phyloP scores from a whole-genome alignment of 2,329 filamentous ascomycete species.

The Aspergillus melleus region DNA sequence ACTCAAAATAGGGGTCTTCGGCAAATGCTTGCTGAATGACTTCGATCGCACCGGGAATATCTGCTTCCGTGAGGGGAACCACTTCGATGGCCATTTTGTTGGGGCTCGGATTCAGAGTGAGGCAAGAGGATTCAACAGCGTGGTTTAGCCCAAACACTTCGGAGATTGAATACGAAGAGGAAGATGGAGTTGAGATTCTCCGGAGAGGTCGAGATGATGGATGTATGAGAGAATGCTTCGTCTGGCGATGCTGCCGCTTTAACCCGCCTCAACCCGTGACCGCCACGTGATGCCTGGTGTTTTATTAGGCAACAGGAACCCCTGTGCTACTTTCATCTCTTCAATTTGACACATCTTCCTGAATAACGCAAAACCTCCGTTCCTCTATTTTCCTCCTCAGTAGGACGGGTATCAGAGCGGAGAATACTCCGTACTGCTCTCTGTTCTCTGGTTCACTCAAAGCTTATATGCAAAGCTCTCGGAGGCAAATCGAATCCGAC shows the following conservation, averaged over 20 bases:
- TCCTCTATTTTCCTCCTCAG: no score
- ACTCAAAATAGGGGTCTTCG: conserved; percentile 66
- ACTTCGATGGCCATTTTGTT: conserved; percentile 56
- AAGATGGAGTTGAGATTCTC: no score
- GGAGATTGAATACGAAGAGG: neutral
- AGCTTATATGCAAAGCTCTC: no score
- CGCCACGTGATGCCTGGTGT: neutral
- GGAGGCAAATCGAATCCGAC: no score
- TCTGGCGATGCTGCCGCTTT: neutral
- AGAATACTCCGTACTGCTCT: no score
- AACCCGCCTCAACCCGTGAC: neutral
- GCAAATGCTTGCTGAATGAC: conserved; percentile 67
- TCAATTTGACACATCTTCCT: no score
- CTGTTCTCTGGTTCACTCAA: no score
- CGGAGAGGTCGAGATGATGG: no score
- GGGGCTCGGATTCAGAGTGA: no score
- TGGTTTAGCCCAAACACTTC: neutral
- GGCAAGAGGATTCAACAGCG: neutral
- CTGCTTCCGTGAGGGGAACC: conserved; percentile 55
- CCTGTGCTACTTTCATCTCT: neutral
- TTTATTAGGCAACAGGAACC: neutral
- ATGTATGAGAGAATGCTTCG: neutral
- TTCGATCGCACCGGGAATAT: conserved; percentile 64
- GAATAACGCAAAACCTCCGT: no score
- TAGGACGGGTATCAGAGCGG: no score